These are phyloP conservation scores for Jasminum sambac DNA, from an alignment of 257 asterid species.

Conservation along the genomic window DNA sequence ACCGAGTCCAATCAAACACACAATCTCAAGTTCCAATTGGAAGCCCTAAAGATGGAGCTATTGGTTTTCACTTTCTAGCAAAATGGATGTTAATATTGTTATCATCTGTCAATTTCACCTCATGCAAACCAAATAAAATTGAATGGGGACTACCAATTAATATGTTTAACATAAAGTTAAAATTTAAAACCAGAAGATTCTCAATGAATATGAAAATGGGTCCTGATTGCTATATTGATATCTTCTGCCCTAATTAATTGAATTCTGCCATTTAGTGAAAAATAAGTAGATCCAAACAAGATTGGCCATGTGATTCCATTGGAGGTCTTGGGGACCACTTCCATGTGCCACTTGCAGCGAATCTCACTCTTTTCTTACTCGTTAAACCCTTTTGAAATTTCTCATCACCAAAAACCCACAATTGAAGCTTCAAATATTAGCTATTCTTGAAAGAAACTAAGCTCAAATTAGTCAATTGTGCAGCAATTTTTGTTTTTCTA, in stretches of 20 bases:
- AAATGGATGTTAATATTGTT: too few species aligned
- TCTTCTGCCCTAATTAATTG: constrained; percentile 26
- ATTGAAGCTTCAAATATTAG: not conserved
- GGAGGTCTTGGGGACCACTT: constrained; percentile 58
- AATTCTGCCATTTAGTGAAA: constrained; percentile 35
- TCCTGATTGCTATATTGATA: constrained; percentile 24
- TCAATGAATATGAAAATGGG: constrained; percentile 32
- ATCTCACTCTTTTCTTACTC: constrained; percentile 19
- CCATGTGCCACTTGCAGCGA: constrained; percentile 54
- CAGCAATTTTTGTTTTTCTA: not conserved
- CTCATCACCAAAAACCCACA: constrained; percentile 2
- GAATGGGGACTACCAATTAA: too few species aligned
- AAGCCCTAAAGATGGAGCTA: too few species aligned
- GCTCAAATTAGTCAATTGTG: constrained; percentile 15
- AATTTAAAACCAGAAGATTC: constrained; percentile 35
- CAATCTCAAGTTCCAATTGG: too few species aligned
- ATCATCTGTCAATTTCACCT: too few species aligned
- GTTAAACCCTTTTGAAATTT: constrained; percentile 10
- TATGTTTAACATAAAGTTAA: constrained; percentile 15
- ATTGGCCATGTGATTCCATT: constrained; percentile 45
- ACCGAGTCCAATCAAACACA: too few species aligned
- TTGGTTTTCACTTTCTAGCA: too few species aligned
- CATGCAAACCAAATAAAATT: too few species aligned
- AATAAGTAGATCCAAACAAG: constrained; percentile 37
- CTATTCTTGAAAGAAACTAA: not conserved